phyloP scores from a whole-genome alignment of 805 yeast genomes.

The Zygosaccharomyces rouxii region DNA sequence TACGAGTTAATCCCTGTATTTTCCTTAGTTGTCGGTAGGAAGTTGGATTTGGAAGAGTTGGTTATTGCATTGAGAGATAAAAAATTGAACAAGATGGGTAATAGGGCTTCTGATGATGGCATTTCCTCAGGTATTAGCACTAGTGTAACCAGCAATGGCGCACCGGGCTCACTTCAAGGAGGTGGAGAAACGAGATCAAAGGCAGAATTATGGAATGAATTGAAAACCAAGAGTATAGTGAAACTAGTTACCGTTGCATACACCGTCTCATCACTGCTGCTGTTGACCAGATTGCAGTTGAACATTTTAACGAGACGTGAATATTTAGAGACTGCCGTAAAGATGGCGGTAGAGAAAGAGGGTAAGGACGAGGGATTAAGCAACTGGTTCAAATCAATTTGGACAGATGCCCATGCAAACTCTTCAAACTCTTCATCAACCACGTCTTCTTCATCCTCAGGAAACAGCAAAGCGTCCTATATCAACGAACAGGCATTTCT shows the following conservation, averaged over 20 bases:
- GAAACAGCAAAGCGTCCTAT: slow-evolving; percentile 31
- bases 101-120: slow-evolving; percentile 13
- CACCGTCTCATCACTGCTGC: slow-evolving; percentile 60
- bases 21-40: slow-evolving; percentile 36
- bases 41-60: slow-evolving; percentile 28
- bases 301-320: slow-evolving; percentile 85
- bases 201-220: slow-evolving; percentile 75
- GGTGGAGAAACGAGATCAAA: slow-evolving; percentile 39
- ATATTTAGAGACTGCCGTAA: slow-evolving; percentile 73
- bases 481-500: slow-evolving; percentile 75
- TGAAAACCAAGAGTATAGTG: slow-evolving; percentile 69
- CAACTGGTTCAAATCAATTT: neutral
- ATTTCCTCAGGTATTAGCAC: slow-evolving; percentile 22
- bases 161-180: slow-evolving; percentile 8
- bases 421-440: neutral
- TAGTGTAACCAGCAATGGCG: slow-evolving; percentile 15
- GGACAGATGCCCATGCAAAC: slow-evolving; percentile 34
- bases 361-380: slow-evolving; percentile 3
- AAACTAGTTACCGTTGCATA: slow-evolving; percentile 70
- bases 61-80: slow-evolving; percentile 25
- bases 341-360: slow-evolving; percentile 45
- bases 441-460: neutral
- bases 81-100: slow-evolving; percentile 14
- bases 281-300: slow-evolving; percentile 78
- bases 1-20: slow-evolving; percentile 77